A percentile compares a stretch with the other conserved stretches of the same genome.
Conservation (phyloP, 306 rosid genomes). For the Hippophae rhamnoides region DNA sequence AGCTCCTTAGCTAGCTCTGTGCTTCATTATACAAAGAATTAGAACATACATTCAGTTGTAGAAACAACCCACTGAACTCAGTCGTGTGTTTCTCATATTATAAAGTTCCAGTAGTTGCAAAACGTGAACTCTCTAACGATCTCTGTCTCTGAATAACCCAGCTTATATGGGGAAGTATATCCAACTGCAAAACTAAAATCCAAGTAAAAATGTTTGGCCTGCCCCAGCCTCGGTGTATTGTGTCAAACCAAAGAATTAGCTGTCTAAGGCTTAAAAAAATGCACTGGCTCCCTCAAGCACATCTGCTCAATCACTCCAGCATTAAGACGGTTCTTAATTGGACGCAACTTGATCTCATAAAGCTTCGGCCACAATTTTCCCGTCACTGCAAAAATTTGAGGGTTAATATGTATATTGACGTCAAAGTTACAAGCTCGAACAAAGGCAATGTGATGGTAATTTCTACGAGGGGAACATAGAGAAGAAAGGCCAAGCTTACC, state of each 20-base stretch:
- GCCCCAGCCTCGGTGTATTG: neutral
- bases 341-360: constrained; percentile 54
- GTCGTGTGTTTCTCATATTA: too few species aligned
- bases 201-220: neutral
- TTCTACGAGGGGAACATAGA: too few species aligned
- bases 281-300: constrained; percentile 42
- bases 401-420: neutral
- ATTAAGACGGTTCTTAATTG: constrained; percentile 21
- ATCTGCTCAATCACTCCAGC: constrained; percentile 36
- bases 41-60: too few species aligned
- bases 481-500: constrained; percentile 34
- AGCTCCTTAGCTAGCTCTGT: too few species aligned
- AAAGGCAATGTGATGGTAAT: too few species aligned
- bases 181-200: neutral
- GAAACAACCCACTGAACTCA: too few species aligned
- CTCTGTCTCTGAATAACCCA: too few species aligned
- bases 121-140: too few species aligned
- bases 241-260: neutral
- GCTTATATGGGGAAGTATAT: too few species aligned
- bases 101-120: too few species aligned
- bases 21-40: too few species aligned
- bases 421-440: too few species aligned
- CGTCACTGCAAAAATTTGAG: constrained; percentile 52
- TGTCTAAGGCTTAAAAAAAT: constrained; percentile 22
- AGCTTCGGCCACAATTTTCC: constrained; percentile 95